These are phyloP conservation scores for Bromus sterilis DNA, from an alignment of 176 grass and related monocot genomes.

Conservation along the genomic window DNA sequence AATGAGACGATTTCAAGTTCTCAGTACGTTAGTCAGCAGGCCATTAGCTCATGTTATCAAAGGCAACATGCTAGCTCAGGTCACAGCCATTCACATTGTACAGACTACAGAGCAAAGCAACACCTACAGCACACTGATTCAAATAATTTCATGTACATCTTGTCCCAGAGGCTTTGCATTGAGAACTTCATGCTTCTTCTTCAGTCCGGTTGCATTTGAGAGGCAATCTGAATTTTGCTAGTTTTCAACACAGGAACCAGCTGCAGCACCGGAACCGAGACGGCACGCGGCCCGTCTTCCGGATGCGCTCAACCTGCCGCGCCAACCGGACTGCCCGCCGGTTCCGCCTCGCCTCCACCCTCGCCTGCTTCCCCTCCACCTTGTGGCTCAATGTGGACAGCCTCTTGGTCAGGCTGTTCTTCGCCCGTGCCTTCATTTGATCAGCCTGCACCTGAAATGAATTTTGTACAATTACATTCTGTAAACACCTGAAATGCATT, in stretches of 20 bases:
- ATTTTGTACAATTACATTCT: not conserved
- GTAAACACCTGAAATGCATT: not conserved
- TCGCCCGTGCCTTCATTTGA: conserved; percentile 50
- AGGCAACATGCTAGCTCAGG: not conserved
- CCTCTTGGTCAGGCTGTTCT: conserved; percentile 46
- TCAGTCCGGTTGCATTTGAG: not conserved
- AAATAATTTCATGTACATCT: conserved; percentile 31
- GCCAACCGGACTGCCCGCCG: conserved; percentile 42
- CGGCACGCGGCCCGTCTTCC: conserved; percentile 44
- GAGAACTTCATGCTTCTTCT: not conserved
- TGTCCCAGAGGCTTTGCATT: not conserved
- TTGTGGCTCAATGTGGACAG: conserved; percentile 27
- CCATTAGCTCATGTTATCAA: not conserved
- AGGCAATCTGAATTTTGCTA: not conserved
- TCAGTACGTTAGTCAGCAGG: not conserved
- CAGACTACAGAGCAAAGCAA: not conserved
- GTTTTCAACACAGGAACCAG: conserved; percentile 49
- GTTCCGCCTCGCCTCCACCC: conserved; percentile 46
- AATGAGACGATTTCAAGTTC: not conserved
- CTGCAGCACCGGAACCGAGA: conserved; percentile 45
- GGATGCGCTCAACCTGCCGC: conserved; percentile 67
- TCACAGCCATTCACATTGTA: not conserved
- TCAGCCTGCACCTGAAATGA: conserved; percentile 60
- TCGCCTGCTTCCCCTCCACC: conserved; percentile 61
- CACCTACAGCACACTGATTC: not conserved